Conservation (phyloP, 2,329 filamentous ascomycete genomes). For the Hypoxylon sp. region DNA sequence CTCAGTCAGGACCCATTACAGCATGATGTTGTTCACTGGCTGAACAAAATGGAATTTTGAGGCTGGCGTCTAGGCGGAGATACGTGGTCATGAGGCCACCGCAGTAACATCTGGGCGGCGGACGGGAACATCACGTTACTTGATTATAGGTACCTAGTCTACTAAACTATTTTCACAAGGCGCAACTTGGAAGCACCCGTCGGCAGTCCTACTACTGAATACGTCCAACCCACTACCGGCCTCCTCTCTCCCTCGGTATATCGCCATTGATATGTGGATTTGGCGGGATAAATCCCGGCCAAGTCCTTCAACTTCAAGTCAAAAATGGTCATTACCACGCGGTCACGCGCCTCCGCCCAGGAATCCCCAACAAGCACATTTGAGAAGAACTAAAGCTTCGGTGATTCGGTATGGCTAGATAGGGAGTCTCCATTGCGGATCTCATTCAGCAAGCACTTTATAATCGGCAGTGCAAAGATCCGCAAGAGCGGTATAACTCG, state of each 20-base stretch:
- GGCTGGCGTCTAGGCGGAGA: slow-evolving; percentile 32
- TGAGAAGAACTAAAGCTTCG: slow-evolving; percentile 18
- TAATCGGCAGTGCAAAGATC: slow-evolving; percentile 25
- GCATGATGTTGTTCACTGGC: slow-evolving; percentile 43
- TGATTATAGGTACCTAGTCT: slow-evolving; percentile 37
- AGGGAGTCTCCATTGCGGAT: slow-evolving; percentile 32
- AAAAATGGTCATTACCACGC: slow-evolving; percentile 14
- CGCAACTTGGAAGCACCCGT: slow-evolving; percentile 17
- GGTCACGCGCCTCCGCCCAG: slow-evolving; percentile 28
- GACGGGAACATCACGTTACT: slow-evolving; percentile 27
- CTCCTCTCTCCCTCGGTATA: slow-evolving; percentile 19
- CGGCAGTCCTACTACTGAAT: slow-evolving; percentile 9
- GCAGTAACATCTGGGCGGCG: slow-evolving; percentile 16
- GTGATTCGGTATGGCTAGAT: slow-evolving; percentile 36
- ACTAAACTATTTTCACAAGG: slow-evolving; percentile 32
- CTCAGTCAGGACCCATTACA: slow-evolving; percentile 13
- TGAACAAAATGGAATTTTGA: slow-evolving; percentile 36
- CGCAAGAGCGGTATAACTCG: slow-evolving; percentile 18
- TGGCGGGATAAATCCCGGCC: slow-evolving; percentile 8
- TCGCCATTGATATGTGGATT: slow-evolving; percentile 14
- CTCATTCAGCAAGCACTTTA: slow-evolving; percentile 23
- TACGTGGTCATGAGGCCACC: slow-evolving; percentile 30
- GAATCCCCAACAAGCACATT: slow-evolving; percentile 33
- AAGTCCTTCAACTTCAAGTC: slow-evolving; percentile 13
- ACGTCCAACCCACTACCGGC: slow-evolving; percentile 2